Evolutionary conservation across 1,139 yeast genomes (phyloP), one percentile per base, ranked within the genome.

Genomic region (Diutina ranongensis): DNA sequence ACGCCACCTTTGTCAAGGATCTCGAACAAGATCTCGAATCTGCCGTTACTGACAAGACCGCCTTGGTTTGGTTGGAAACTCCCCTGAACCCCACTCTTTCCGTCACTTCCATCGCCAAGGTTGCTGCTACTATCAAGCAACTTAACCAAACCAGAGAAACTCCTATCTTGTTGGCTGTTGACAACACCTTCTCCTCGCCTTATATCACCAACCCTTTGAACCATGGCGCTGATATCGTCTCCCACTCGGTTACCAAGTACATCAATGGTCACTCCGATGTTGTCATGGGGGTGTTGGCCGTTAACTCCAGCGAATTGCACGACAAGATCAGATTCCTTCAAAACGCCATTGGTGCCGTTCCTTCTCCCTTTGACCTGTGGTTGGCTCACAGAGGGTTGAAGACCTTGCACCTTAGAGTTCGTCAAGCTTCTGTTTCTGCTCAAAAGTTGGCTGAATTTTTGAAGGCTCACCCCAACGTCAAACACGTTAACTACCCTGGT

Each of bases 231-330:
- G 95, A 85, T 60, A 74, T 85, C 49, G 94, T 85, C 48, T 82
- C 83, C 44, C 95, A 86, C 68, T 83, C 94, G 22, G 94, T 86
- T 52, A 86, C 95, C 59, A 86, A 86, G 68, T 86, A 84, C 72
- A 82, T 86, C 63, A 86, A 86, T 61, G 95, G 96, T 53, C 96
- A 86, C 68, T 83, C 94, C 44, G 96, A 86, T 60, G 95, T 86
- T 34, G 94, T 86, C 49, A 76, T 85, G 74, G 96, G 96, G 57
- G 82, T 83, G 46, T 74, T 84, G 52, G 88, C 86, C 49, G 78
- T 87, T 55, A 83, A 78, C 70, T 64, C 66, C 55, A 79, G 75
- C 50, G 70, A 62, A 46, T 67, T 84, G 56, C 79, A 78, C 65
- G 80, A 80, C 53, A 70, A 71, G 57, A 74, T 80, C 63, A 72